A percentile compares a stretch with the other conserved stretches of the same genome.
Conservation (phyloP, 129 eudicot genomes). For the carrot (Daucus carota) region DNA sequence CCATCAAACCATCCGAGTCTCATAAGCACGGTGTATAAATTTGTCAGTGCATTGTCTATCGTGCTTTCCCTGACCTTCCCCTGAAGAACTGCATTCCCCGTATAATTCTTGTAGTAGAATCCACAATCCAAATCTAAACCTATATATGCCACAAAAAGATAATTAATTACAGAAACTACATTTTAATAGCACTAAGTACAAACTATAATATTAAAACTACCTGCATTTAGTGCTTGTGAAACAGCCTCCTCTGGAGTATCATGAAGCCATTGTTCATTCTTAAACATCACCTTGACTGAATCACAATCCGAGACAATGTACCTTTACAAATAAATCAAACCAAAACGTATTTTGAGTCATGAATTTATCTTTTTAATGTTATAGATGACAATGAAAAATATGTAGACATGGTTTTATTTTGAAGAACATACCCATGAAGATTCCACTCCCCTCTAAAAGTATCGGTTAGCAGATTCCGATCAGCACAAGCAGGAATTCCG, state of each 20-base stretch:
- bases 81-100: conserved; percentile 17
- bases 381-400: too few species aligned
- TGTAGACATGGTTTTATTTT: too few species aligned
- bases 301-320: conserved; percentile 56
- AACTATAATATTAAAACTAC: neutral
- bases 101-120: conserved; percentile 11
- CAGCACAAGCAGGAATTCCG: conserved; percentile 44
- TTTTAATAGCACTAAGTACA: neutral
- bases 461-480: conserved; percentile 30
- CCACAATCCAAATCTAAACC: conserved; percentile 39
- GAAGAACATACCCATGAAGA: conserved; percentile 45
- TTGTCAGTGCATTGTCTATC: conserved; percentile 17
- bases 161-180: neutral
- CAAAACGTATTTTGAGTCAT: too few species aligned
- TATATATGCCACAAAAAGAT: conserved; percentile 5
- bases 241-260: conserved; percentile 19
- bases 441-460: conserved; percentile 37
- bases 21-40: conserved; percentile 21
- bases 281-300: conserved; percentile 26
- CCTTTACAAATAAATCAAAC: too few species aligned
- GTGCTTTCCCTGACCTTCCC: conserved; percentile 26
- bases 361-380: too few species aligned
- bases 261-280: conserved; percentile 17
- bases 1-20: conserved; percentile 40
- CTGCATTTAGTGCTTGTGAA: conserved; percentile 26